Evolutionary conservation across 164 flowering plant species (phyloP), one percentile per base, ranked within the genome.

Genomic region (Annona squamosa): DNA sequence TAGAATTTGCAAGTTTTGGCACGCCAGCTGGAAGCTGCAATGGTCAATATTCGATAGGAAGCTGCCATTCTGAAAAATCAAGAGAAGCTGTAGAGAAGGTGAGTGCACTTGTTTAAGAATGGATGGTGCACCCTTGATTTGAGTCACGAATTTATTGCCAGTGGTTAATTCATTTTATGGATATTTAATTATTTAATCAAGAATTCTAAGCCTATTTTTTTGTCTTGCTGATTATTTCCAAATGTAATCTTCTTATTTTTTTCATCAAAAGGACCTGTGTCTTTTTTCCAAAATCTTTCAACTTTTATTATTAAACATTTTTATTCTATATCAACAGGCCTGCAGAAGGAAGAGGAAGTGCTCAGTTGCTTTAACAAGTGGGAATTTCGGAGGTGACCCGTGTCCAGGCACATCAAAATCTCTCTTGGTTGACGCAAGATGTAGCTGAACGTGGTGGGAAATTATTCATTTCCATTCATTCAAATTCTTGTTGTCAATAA

Each of bases 1-100:
- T 89, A 46, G 4, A 83, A 59, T 89, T 87, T 79, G 90, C 93
- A 46, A 89, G 93, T 80, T 88, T 64, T 78, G 93, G 93, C 67
- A 85, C 67, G n/a, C 91, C 91, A 17, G 47, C 56, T n/a, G 90
- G 92, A 66, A 76, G 80, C 43, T 86, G 90, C 68, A 16, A 52
- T 4, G 64, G 75, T 44, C 72, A 57, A 9, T 85, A 88, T 79
- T 77, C 82, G 17, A 18, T 72, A 52, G 90, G 90, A 70, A 79
- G 75, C 13, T 91, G 92, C 71, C 91, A 89, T 71, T 83, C 87
- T 5, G 13, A 72, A 0, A 81, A 76, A 70, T 85, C 96, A 9
- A 79, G 13, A 71, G 68, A 67, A 47, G 61, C 81, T 45, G 83
- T 82, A 10, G 88, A 87, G 71, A 80, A 82, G 77, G 96, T 89